Evolutionary conservation across 805 yeast species (phyloP).

Genomic region (Candida corydali): DNA sequence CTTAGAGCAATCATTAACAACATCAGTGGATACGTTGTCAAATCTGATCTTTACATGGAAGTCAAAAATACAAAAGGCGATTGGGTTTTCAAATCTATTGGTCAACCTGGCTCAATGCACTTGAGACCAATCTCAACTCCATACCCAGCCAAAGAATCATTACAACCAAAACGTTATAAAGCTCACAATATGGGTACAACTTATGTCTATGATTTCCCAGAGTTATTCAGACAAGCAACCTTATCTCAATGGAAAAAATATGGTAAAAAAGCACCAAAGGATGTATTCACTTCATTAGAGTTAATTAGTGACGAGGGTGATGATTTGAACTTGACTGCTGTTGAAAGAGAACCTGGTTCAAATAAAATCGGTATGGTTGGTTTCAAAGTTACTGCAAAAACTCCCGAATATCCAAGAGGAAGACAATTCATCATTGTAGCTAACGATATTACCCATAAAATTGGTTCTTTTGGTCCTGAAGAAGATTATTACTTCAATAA

Average conservation of each 20-base stretch:
- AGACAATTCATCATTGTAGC: constrained; percentile 92
- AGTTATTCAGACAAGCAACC: constrained; percentile 90
- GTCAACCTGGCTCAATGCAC: constrained; percentile 96
- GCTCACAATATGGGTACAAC: constrained; percentile 99
- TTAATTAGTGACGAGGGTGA: constrained; percentile 80
- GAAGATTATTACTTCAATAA: constrained; percentile 91
- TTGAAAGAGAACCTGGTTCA: constrained; percentile 93
- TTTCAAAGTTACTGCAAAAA: constrained; percentile 82
- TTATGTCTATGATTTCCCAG: constrained; percentile 98
- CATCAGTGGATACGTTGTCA: constrained; percentile 95
- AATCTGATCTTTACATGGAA: constrained; percentile 91
- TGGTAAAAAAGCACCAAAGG: constrained; percentile 66
- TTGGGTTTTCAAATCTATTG: constrained; percentile 95
- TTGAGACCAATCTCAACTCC: constrained; percentile 93
- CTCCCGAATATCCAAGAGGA: constrained; percentile 96
- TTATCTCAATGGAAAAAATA: constrained; percentile 77
- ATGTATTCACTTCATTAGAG: constrained; percentile 74
- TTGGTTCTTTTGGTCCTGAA: constrained; percentile 97
- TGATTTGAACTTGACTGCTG: constrained; percentile 62
- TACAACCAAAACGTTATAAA: constrained; percentile 97
- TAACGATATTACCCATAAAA: constrained; percentile 94
- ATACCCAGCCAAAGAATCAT: constrained; percentile 95
- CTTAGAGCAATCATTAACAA: constrained; percentile 94
- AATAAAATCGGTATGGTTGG: constrained; percentile 98
- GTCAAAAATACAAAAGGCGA: constrained; percentile 89